A percentile compares a stretch with the other conserved stretches of the same genome.
Conservation (phyloP, 805 yeast genomes). For the Grigorovia yakushimaensis region DNA sequence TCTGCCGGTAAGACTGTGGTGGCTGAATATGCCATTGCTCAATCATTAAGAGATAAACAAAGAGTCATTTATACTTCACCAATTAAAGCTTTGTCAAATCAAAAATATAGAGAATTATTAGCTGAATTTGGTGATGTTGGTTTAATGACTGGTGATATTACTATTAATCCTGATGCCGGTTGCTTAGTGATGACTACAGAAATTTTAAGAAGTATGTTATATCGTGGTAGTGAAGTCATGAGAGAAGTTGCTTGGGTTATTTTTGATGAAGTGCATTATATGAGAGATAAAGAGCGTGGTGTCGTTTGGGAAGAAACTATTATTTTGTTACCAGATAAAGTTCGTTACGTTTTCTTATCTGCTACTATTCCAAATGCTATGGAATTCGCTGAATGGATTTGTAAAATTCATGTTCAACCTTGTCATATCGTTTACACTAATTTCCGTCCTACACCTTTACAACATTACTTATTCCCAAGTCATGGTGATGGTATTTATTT, state of each 20-base stretch:
- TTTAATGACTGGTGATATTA: constrained; percentile 97
- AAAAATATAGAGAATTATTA: constrained; percentile 81
- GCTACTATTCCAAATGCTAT: constrained; percentile 97
- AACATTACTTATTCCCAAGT: constrained; percentile 96
- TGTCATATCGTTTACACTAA: constrained; percentile 98
- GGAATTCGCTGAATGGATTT: constrained; percentile 99
- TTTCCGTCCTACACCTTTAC: constrained; percentile 97
- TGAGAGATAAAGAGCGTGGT: constrained; percentile 97
- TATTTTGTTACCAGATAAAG: constrained; percentile 90
- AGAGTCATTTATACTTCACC: constrained; percentile 94
- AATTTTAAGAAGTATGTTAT: constrained; percentile 91
- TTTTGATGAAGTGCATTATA: constrained; percentile 96
- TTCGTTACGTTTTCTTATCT: constrained; percentile 83
- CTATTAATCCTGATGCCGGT: constrained; percentile 96
- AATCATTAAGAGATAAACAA: constrained; percentile 81
- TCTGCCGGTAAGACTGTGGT: constrained; percentile 97
- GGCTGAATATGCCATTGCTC: constrained; percentile 95
- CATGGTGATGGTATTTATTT: constrained; percentile 96
- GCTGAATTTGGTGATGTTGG: constrained; percentile 97
- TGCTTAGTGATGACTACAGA: constrained; percentile 99
- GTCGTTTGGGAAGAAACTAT: constrained; percentile 99
- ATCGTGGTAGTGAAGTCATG: constrained; percentile 95
- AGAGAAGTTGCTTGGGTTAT: constrained; percentile 98
- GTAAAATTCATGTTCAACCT: constrained; percentile 89
- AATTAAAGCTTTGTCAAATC: constrained; percentile 88